Base-by-base conservation (phyloP, 768 basidiomycete genomes). In the Termitomyces sp. region DNA sequence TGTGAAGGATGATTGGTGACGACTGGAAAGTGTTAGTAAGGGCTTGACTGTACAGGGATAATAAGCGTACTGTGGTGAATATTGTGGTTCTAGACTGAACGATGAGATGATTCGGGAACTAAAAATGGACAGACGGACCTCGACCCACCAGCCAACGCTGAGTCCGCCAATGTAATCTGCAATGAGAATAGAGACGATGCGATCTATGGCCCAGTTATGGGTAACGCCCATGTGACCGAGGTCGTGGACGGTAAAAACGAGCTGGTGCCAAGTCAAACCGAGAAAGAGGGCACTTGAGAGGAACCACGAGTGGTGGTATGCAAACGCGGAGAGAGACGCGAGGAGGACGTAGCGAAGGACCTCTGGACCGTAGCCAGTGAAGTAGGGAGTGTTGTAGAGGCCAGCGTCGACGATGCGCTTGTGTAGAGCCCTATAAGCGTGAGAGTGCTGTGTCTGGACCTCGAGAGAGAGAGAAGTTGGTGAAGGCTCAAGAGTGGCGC, bases 1-100 rank as follows among this genome's bases (percentile, higher is more conserved):
- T 99, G 97, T 43, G 94, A 88, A 5, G 94, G 94, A 60, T 98
- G 93, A 65, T 98, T 98, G n/a, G 96, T 89, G 50, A 98, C 92
- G 49, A 98, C 94, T 97, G 61, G 31, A 50, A 48, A 53, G 53
- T 25, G 31, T 59, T 29, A 64, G 46, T 60, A 53, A 40, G 53
- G 43, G 56, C 56, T 20, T 51, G 38, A 18, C 2, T 51, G 29
- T 46, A 7, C 13, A 18, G 20, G 20, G 27, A 42, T 33, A 52
- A 48, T 36, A 29, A 10, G 44, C 59, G 25, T 52, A 62, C 61
- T 57, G 33, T 62, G 61, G 46, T 62, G 61, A 92, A 56, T 44
- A 10, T 56, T 59, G 47, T 99, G 97, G 66, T 90, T 92, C 89
- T 92, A 59, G 33, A 45, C 2, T 2, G 59, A 27, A 54, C 54